A percentile compares a stretch with the other conserved stretches of the same genome.
phyloP scores from a whole-genome alignment of 2,329 filamentous ascomycete species.

The Pyrenophora graminea region DNA sequence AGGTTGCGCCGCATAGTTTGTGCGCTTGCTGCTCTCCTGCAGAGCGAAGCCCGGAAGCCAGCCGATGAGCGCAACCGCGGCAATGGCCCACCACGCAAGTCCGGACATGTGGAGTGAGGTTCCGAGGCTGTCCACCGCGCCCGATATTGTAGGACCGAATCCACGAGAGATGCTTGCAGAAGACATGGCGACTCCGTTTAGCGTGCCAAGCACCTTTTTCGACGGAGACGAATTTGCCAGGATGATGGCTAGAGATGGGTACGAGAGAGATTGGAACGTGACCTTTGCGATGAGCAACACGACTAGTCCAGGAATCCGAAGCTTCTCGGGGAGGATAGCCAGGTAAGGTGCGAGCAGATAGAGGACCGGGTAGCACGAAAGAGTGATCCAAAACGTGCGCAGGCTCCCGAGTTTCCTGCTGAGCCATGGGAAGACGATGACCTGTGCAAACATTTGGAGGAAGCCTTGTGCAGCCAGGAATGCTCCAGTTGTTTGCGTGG shows the following conservation, averaged over 20 bases:
- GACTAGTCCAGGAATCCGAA: conserved; percentile 77
- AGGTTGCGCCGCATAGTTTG: conserved; percentile 19
- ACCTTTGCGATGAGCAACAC: conserved; percentile 86
- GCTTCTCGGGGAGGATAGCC: conserved; percentile 73
- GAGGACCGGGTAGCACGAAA: conserved; percentile 81
- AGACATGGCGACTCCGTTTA: conserved; percentile 91
- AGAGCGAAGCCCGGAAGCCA: conserved; percentile 59
- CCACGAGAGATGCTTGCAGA: conserved; percentile 87
- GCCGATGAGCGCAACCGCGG: conserved; percentile 73
- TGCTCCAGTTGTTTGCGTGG: conserved; percentile 81
- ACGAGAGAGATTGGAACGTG: conserved; percentile 86
- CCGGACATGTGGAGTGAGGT: conserved; percentile 81
- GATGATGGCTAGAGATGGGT: conserved; percentile 87
- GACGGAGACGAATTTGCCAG: conserved; percentile 86
- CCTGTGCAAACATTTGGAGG: conserved; percentile 85
- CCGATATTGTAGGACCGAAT: conserved; percentile 86
- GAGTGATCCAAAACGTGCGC: conserved; percentile 78
- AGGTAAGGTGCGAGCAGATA: conserved; percentile 90
- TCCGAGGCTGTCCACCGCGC: conserved; percentile 80
- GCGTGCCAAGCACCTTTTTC: conserved; percentile 80
- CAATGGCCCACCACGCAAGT: conserved; percentile 91
- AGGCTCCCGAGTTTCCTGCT: conserved; percentile 77
- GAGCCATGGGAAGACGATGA: conserved; percentile 80
- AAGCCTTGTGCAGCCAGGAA: conserved; percentile 87
- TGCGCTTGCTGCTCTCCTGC: conserved; percentile 61